Conservation (phyloP, 1,139 yeast species). For the Taphrina wiesneri region DNA sequence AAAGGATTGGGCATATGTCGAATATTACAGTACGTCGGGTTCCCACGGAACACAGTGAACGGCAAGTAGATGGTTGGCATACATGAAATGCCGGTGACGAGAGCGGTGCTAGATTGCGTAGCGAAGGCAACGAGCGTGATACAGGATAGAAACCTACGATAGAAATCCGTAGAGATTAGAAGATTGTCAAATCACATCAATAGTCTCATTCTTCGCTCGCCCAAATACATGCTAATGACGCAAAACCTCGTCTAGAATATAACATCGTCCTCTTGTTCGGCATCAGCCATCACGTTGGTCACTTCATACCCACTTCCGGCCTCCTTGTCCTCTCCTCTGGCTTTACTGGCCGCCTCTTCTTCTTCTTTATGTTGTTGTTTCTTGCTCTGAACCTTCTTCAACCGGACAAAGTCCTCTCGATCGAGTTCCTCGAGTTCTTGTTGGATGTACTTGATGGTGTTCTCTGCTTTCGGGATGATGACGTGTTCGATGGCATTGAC, state of each 20-base stretch:
- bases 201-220: not conserved
- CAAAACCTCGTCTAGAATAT: constrained; percentile 31
- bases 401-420: constrained; percentile 94
- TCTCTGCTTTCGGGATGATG: constrained; percentile 94
- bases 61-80: not conserved
- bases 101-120: not conserved
- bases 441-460: constrained; percentile 88
- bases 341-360: constrained; percentile 54
- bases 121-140: not conserved
- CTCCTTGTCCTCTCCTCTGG: constrained; percentile 17
- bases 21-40: constrained; percentile 9
- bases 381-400: constrained; percentile 95
- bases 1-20: not conserved
- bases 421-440: constrained; percentile 96
- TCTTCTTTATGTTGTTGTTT: constrained; percentile 76
- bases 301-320: constrained; percentile 11
- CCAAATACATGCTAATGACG: not conserved
- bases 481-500: constrained; percentile 99
- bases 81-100: not conserved
- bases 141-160: not conserved
- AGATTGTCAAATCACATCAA: too few species aligned
- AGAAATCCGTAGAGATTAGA: not conserved
- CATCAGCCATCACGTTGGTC: constrained; percentile 31
- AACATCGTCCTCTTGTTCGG: constrained; percentile 38
- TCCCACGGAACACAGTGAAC: not conserved